phyloP scores from a whole-genome alignment of 2,329 filamentous ascomycete genomes.

The Alternaria brassicae region DNA sequence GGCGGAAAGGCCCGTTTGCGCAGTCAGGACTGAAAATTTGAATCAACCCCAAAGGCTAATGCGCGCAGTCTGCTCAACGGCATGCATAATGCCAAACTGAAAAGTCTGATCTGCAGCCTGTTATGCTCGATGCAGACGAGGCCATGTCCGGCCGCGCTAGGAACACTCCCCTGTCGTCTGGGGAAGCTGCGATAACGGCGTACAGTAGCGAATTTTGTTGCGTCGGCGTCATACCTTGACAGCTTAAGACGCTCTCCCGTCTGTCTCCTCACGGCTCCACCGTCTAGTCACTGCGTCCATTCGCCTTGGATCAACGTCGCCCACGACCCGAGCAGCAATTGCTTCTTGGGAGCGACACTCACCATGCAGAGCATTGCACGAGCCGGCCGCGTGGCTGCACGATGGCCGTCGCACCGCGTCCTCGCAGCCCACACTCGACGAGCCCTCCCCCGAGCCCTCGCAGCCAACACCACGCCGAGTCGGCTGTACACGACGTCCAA shows the following conservation, averaged over 20 bases:
- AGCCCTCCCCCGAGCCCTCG: slow-evolving; percentile 43
- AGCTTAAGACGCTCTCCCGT: background rate
- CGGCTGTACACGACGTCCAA: slow-evolving; percentile 44
- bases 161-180: slow-evolving; percentile 9
- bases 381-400: slow-evolving; percentile 47
- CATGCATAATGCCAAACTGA: background rate
- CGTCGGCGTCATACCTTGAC: slow-evolving; percentile 29
- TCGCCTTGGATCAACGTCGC: slow-evolving; percentile 24
- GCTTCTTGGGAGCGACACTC: slow-evolving; percentile 35
- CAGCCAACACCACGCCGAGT: slow-evolving; percentile 35
- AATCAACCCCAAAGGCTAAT: no score
- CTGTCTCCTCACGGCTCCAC: slow-evolving; percentile 20
- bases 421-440: slow-evolving; percentile 37
- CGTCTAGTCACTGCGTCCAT: slow-evolving; percentile 23
- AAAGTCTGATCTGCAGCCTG: slow-evolving; percentile 4
- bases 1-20: background rate
- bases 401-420: slow-evolving; percentile 45
- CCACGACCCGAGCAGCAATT: slow-evolving; percentile 15
- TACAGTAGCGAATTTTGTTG: slow-evolving; percentile 45
- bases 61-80: no score
- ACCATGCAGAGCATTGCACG: slow-evolving; percentile 51
- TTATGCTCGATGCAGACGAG: background rate
- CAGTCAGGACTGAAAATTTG: background rate
- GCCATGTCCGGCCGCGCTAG: background rate
- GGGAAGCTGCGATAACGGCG: slow-evolving; percentile 21